These are phyloP conservation scores for Clausena lansium DNA, from an alignment of 345 rosid species.

Conservation along the genomic window DNA sequence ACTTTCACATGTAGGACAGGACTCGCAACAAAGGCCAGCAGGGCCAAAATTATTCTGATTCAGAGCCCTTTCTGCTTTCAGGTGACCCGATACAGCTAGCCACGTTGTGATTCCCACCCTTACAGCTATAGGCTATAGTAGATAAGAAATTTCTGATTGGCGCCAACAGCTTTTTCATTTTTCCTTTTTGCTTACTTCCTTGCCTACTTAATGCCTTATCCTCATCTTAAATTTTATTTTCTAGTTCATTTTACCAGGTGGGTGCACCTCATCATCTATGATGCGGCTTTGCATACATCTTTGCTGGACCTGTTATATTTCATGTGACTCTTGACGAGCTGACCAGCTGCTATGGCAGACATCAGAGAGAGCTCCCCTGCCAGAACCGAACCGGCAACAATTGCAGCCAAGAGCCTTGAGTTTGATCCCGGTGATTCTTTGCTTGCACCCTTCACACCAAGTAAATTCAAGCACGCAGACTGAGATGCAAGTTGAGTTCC, in stretches of 20 bases:
- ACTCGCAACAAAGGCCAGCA: not conserved
- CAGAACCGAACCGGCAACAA: constrained; percentile 79
- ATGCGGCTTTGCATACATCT: constrained; percentile 45
- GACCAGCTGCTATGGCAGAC: constrained; percentile 93
- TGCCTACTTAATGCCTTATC: not conserved
- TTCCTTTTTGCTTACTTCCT: not conserved
- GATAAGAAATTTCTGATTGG: not conserved
- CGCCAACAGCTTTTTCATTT: not conserved
- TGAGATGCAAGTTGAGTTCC: constrained; percentile 91
- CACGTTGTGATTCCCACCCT: not conserved
- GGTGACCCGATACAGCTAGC: constrained; percentile 8
- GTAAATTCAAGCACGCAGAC: constrained; percentile 77
- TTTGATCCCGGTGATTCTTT: constrained; percentile 68
- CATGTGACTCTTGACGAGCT: constrained; percentile 85
- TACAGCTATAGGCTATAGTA: not conserved
- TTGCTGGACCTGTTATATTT: constrained; percentile 84
- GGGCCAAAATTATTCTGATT: not conserved
- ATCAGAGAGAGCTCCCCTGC: constrained; percentile 84
- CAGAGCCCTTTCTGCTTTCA: not conserved
- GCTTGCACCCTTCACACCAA: constrained; percentile 78
- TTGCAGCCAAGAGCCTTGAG: constrained; percentile 62
- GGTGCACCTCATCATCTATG: constrained; percentile 14
- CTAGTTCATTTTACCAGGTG: not conserved
- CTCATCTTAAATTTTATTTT: constrained; percentile 2
- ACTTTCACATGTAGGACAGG: not conserved